Base-by-base conservation (phyloP, 2,329 filamentous ascomycete genomes). In the Fusarium camptoceras region DNA sequence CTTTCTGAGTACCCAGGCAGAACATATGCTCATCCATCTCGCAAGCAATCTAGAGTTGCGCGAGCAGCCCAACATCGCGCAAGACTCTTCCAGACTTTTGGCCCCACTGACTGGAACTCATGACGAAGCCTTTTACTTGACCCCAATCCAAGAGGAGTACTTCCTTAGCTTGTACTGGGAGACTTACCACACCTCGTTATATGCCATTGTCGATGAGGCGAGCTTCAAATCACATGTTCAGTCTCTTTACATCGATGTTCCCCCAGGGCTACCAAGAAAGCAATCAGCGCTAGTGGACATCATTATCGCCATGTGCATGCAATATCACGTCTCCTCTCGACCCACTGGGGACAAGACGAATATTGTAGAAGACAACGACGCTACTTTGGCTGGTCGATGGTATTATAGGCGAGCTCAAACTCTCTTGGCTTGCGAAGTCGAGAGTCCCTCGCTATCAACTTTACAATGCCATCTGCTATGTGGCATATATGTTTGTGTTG, bases 1-100 rank as follows among this genome's bases (percentile, higher is more conserved):
- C 4, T 64, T 64, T 41, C 31, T 64, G 8, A 64, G 60, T 7
- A 41, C 59, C 18, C 61, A 64, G 25, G 60, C 61, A 3, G 61
- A 64, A 5, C 61, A 65, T n/a, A 65, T 64, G 61, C 61, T 64
- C 44, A 64, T 64, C 20, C 61, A 64, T 16, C 61, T 64, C 0
- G 61, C 61, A 1, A 64, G 51, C 2, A 64, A 64, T 16, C 12
- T 64, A 8, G 59, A 64, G 3, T 22, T 59, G 2, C 12, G 30
- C 0, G 61, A 31, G 0, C 61, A 50, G 10, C 16, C 51, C 0
- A 18, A 6, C 1, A 12, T 14, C 1, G 4, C 27, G 8, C 39
- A 64, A 25, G 61, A 64, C 14, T 64, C 59, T 25, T 64, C 61
- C 2, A n/a, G 31, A 0, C 22, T 64, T 4, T 11, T 64, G 8